Conservation (phyloP, 2,329 filamentous ascomycete genomes). For the Fusarium chaquense region DNA sequence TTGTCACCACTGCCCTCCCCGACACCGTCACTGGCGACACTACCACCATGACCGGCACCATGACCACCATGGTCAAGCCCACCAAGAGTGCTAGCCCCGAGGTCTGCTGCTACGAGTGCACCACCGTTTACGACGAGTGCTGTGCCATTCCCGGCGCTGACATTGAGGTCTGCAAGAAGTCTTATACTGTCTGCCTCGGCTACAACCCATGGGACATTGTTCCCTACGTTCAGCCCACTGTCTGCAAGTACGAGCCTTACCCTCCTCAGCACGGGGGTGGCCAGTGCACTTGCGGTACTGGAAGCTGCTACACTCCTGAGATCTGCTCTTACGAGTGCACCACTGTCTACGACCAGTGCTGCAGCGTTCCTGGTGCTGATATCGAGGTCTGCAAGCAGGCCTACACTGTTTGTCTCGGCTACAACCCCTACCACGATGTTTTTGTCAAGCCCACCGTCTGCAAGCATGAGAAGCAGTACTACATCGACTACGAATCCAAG, state of each 20-base stretch:
- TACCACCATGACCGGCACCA: constrained; percentile 13
- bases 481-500: constrained; percentile 31
- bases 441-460: constrained; percentile 21
- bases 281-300: not conserved
- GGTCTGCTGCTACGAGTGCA: constrained; percentile 26
- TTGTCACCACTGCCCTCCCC: not conserved
- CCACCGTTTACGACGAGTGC: constrained; percentile 32
- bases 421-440: constrained; percentile 9
- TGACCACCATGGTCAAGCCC: constrained; percentile 27
- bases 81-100: constrained; percentile 8
- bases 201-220: constrained; percentile 21
- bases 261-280: constrained; percentile 8
- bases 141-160: constrained; percentile 6
- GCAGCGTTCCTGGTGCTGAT: not conserved
- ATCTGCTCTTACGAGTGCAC: constrained; percentile 33
- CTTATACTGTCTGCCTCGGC: constrained; percentile 29
- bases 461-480: constrained; percentile 34
- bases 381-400: constrained; percentile 17
- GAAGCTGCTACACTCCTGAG: constrained; percentile 29
- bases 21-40: not conserved
- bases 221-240: constrained; percentile 14
- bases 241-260: constrained; percentile 25
- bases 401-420: constrained; percentile 33
- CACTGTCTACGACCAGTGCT: constrained; percentile 34
- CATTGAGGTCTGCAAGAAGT: constrained; percentile 14